Conservation (phyloP, 306 rosid genomes). For the Castanea crenata region DNA sequence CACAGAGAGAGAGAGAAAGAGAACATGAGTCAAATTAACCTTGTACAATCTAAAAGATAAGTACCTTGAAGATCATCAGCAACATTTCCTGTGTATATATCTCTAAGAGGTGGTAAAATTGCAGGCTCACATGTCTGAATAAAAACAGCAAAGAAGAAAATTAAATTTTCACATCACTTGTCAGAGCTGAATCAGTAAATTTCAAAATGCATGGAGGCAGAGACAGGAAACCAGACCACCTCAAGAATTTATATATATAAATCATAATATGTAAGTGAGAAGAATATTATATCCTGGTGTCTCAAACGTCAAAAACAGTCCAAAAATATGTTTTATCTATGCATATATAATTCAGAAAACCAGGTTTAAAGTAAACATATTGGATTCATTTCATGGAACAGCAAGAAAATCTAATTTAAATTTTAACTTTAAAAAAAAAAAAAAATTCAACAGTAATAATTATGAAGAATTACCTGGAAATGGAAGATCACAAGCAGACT, state of each 20-base stretch:
- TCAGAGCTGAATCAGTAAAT: neutral
- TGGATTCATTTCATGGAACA: slow-evolving; percentile 2
- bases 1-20: neutral
- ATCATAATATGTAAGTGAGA: neutral
- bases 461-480: slow-evolving; percentile 69
- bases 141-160: slow-evolving; percentile 23
- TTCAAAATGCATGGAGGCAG: neutral
- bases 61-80: slow-evolving; percentile 83
- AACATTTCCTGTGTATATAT: slow-evolving; percentile 71
- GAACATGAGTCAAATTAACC: neutral
- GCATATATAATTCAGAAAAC: slow-evolving; percentile 10
- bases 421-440: neutral
- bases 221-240: neutral
- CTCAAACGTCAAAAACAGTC: neutral
- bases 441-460: slow-evolving; percentile 9
- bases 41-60: slow-evolving; percentile 15
- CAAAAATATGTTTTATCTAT: neutral
- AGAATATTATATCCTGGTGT: neutral
- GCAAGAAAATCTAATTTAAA: slow-evolving; percentile 13
- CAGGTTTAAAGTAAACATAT: slow-evolving; percentile 19
- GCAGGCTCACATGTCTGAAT: slow-evolving; percentile 87
- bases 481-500: slow-evolving; percentile 84
- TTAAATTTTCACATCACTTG: neutral
- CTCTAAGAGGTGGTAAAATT: slow-evolving; percentile 83
- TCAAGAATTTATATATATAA: neutral